These are phyloP conservation scores for Verticillium isaacii DNA, from an alignment of 2,329 filamentous ascomycete genomes.

Conservation along the genomic window DNA sequence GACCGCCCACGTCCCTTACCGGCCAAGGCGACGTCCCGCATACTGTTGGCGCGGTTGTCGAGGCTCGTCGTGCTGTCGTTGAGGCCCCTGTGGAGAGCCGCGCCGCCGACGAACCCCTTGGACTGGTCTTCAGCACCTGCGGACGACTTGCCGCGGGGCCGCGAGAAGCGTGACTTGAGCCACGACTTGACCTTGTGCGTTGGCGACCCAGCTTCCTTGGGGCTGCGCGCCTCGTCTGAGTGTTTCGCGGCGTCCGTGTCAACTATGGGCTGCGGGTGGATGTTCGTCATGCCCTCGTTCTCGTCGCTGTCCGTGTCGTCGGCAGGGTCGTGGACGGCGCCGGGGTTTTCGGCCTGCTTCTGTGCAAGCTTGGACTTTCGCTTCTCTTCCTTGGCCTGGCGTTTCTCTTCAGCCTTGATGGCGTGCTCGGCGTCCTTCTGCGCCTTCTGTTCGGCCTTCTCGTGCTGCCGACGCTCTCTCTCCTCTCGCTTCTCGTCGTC, in stretches of 20 bases:
- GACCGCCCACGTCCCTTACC: conserved; percentile 22
- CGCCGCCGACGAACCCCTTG: conserved; percentile 46
- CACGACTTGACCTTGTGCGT: conserved; percentile 44
- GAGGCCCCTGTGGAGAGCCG: conserved; percentile 33
- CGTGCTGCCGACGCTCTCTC: conserved; percentile 39
- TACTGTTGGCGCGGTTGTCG: conserved; percentile 34
- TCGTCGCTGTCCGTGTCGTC: conserved; percentile 5
- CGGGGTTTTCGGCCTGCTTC: conserved; percentile 4
- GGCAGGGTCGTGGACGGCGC: background rate
- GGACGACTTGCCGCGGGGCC: conserved; percentile 31
- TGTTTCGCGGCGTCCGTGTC: conserved; percentile 9
- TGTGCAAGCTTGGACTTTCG: conserved; percentile 33
- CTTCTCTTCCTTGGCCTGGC: conserved; percentile 45
- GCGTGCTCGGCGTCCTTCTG: conserved; percentile 49
- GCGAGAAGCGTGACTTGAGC: conserved; percentile 50
- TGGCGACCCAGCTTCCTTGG: conserved; percentile 17
- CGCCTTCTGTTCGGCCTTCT: conserved; percentile 40
- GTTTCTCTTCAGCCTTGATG: conserved; percentile 49
- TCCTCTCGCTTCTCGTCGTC: conserved; percentile 44
- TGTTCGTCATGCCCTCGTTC: background rate
- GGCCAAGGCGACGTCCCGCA: conserved; percentile 42
- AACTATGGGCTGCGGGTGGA: conserved; percentile 12
- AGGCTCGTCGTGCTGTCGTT: conserved; percentile 41
- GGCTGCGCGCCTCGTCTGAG: conserved; percentile 7
- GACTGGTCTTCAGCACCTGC: conserved; percentile 30